Conservation (phyloP, 1,284 basidiomycete species). For the Rhodotorula sp. region DNA sequence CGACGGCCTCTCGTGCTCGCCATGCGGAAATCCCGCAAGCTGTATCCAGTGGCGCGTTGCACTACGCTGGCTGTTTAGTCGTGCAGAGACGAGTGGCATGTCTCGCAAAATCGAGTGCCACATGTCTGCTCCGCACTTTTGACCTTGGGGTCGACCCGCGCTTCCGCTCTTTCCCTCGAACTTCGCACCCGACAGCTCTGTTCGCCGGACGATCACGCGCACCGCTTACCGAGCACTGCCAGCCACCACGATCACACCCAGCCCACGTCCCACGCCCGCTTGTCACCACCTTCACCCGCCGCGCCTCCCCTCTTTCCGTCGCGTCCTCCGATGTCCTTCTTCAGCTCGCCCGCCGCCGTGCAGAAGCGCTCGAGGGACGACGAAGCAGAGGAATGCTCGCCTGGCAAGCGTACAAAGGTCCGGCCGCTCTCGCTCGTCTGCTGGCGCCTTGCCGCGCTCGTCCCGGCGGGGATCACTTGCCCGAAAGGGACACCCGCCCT, state of each 20-base stretch:
- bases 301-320: neutral
- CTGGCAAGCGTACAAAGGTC: constrained; percentile 24
- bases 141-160: too few relatives aligned
- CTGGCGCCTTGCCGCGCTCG: neutral
- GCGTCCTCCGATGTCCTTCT: neutral
- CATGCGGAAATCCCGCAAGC: too few relatives aligned
- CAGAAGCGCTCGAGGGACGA: constrained; percentile 26
- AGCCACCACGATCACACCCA: neutral
- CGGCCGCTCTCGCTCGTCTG: neutral
- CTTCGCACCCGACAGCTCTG: too few relatives aligned
- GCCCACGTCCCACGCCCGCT: neutral
- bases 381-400: neutral
- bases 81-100: too few relatives aligned
- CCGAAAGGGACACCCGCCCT: neutral
- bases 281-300: neutral
- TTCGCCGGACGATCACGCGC: too few relatives aligned
- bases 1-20: too few relatives aligned
- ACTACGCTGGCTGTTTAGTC: too few relatives aligned
- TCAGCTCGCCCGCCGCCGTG: neutral
- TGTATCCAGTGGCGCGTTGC: too few relatives aligned
- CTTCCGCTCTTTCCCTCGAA: too few relatives aligned
- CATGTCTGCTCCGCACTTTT: too few relatives aligned
- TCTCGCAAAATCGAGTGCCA: too few relatives aligned
- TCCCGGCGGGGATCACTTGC: neutral
- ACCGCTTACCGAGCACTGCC: too few relatives aligned